Evolutionary conservation across 108 stramenopile species (phyloP).

Genomic region (Discostella stelligeroides): DNA sequence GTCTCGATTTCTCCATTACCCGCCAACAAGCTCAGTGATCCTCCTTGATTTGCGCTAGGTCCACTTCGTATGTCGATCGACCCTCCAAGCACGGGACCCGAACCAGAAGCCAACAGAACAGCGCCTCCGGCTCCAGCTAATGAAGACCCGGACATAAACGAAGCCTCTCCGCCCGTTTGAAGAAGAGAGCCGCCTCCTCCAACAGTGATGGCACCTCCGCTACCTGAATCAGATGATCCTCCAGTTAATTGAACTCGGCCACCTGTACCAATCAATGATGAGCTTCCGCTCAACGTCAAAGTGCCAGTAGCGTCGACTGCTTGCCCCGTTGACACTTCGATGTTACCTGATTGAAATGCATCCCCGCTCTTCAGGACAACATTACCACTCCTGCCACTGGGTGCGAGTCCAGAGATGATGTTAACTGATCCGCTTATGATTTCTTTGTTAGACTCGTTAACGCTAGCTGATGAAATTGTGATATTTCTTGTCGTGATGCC

Average conservation of each 20-base stretch:
- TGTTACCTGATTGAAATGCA: constrained; percentile 10
- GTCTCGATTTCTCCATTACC: neutral
- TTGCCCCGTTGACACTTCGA: constrained; percentile 11
- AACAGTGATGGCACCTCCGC: neutral
- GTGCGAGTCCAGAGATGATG: constrained; percentile 15
- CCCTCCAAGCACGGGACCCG: constrained; percentile 10
- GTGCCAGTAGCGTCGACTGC: neutral
- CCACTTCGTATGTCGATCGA: constrained; percentile 4
- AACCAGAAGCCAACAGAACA: neutral
- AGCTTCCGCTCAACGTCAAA: neutral
- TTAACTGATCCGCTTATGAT: constrained; percentile 19
- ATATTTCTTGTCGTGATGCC: constrained; percentile 24
- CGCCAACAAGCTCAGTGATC: neutral
- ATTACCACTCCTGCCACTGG: constrained; percentile 18
- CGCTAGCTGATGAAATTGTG: constrained; percentile 19
- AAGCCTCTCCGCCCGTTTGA: neutral
- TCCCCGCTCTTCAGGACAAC: constrained; percentile 25
- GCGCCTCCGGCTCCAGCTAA: neutral
- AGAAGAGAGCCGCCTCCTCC: neutral
- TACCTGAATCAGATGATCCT: constrained; percentile 12
- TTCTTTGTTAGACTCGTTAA: neutral
- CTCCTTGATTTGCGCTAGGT: neutral
- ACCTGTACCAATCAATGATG: neutral
- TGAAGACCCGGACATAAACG: neutral
- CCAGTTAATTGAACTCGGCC: neutral